Percentiles rank a stretch among this genome's conserved stretches.
Conservation (phyloP, 352 stramenopile genomes). For the Phytophthora capsici region DNA sequence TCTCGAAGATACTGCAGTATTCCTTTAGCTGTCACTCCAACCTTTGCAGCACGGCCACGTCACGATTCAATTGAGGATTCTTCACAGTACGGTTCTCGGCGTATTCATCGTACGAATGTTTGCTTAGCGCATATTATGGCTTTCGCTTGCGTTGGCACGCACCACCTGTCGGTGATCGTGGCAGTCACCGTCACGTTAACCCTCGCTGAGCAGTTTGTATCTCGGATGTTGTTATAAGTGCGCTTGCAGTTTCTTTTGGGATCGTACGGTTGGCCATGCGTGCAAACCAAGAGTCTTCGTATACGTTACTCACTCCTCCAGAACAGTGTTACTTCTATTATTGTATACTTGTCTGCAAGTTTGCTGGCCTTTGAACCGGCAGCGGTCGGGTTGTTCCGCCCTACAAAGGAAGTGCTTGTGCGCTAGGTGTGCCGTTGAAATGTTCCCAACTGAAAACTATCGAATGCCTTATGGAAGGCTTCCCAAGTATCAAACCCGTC, state of each 20-base stretch:
- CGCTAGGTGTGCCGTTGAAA: not conserved
- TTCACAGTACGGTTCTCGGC: not conserved
- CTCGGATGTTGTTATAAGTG: not conserved
- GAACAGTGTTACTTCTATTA: not conserved
- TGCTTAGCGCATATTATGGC: slow-evolving; percentile 10
- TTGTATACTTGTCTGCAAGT: not conserved
- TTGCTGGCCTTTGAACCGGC: not conserved
- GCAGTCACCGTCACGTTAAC: not conserved
- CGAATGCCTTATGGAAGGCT: no score
- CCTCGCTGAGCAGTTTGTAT: not conserved
- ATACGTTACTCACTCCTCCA: not conserved
- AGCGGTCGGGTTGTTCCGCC: not conserved
- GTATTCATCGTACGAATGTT: slow-evolving; percentile 2
- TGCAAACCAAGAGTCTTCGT: not conserved
- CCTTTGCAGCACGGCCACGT: slow-evolving; percentile 1
- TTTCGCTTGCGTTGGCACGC: not conserved
- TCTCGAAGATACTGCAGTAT: no score
- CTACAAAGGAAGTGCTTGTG: not conserved
- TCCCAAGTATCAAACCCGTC: not conserved
- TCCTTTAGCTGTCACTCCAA: not conserved
- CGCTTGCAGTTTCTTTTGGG: not conserved
- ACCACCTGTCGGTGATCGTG: not conserved
- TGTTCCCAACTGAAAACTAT: not conserved
- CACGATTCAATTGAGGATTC: not conserved
- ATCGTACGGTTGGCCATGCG: not conserved